Percentiles rank a stretch among this genome's conserved stretches.
These are phyloP conservation scores for Quercus parvula DNA, from an alignment of 306 rosid genomes.

Conservation along the genomic window DNA sequence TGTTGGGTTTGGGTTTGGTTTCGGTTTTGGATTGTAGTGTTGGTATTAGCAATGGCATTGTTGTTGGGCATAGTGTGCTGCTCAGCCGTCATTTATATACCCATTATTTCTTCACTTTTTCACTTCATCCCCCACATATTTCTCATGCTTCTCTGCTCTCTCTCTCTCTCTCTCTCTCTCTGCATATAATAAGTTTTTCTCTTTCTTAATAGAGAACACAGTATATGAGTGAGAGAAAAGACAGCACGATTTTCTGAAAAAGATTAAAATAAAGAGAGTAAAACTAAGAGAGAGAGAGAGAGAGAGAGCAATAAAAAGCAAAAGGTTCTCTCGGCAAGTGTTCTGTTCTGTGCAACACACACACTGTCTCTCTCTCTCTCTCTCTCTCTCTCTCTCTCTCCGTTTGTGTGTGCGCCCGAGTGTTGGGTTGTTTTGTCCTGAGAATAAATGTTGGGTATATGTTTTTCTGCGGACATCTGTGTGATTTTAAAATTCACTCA, in stretches of 20 bases:
- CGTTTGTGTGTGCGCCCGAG: background rate
- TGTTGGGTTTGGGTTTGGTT: conserved; percentile 5
- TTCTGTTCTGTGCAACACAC: conserved; percentile 1
- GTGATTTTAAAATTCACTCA: too few relatives aligned
- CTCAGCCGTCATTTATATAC: conserved; percentile 60
- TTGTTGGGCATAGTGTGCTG: conserved; percentile 39
- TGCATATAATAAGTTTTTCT: background rate
- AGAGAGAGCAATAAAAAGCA: conserved; percentile 46
- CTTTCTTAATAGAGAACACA: background rate
- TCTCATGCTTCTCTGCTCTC: conserved; percentile 29
- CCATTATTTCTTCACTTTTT: conserved; percentile 34
- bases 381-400: background rate
- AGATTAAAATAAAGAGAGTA: background rate
- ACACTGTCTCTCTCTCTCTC: background rate
- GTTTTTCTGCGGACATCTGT: too few relatives aligned
- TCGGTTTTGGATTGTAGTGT: background rate
- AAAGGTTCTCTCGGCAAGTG: conserved; percentile 44
- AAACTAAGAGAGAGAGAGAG: background rate
- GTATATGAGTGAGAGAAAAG: conserved; percentile 13
- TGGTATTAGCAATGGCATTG: conserved; percentile 22
- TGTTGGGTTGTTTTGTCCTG: background rate
- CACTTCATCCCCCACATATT: background rate
- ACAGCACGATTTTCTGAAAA: conserved; percentile 47
- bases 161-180: background rate
- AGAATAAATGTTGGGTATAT: conserved; percentile 13